Base-by-base conservation (phyloP, 202 grass and related monocot species). In the Brachypodium distachyon region DNA sequence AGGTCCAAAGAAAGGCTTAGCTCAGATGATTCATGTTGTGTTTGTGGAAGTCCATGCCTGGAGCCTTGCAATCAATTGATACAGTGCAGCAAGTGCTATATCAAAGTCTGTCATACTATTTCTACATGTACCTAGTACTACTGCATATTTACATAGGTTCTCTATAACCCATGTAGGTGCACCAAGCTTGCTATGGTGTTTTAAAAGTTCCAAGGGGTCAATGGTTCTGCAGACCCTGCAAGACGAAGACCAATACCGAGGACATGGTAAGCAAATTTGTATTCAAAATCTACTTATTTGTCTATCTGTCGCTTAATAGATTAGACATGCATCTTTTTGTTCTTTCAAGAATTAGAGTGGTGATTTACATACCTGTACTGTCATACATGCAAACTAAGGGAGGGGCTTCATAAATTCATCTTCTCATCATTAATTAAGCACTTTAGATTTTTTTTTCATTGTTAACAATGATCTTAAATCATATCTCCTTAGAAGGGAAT, bases 161-260 rank as follows among this genome's bases (percentile, higher is more conserved):
- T 22, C 28, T 82, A 65, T 70, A 67, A 80, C 80, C 64, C 60
- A 12, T 90, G 76, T 85, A 98, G 95, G 95, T 92, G 63, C 95
- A 98, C 82, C 95, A 95, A 80, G 95, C 89, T 62, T 98, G 95
- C 65, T 98, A 98, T 87, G 96, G 96, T 74, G 87, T 98, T 85
- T 51, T 81, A 81, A 92, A 88, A 90, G 73, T 88, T 67, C 96
- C 89, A 31, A 95, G 86, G 80, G 87, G 80, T 70, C 62, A 83
- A 81, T 98, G 96, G 96, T 87, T 75, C 78, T 98, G 96, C 79
- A 88, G 91, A 74, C 91, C 96, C 44, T 95, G 96, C 87, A 98
- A 81, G 75, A 57, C 26, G 81, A 90, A 79, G 74, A 56, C 37
- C 70, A 84, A 89, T 73, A 34, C 77, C 22, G 33, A 72, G 47